These are phyloP conservation scores for Solanum stenotomum DNA, from an alignment of 257 asterid species.

Conservation along the genomic window DNA sequence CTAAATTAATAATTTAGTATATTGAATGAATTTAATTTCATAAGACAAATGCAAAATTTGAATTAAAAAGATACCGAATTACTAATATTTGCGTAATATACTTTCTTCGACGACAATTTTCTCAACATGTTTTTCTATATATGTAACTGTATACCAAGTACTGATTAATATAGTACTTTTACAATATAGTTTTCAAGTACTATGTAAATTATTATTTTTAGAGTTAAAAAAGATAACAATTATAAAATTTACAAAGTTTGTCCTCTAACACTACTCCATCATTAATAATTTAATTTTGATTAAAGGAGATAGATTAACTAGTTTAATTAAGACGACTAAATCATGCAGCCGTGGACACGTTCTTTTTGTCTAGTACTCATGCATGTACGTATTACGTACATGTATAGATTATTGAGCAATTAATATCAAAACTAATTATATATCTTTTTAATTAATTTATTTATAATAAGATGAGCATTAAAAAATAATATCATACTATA, in stretches of 20 bases:
- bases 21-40: background rate
- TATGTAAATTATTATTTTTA: background rate
- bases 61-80: too few relatives aligned
- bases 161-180: background rate
- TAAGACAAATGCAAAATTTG: too few relatives aligned
- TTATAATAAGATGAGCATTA: background rate
- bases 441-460: background rate
- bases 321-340: background rate
- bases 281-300: background rate
- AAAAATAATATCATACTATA: background rate
- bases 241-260: background rate
- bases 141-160: background rate
- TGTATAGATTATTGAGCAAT: background rate
- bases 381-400: constrained; percentile 15
- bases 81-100: background rate
- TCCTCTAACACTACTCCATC: background rate
- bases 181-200: background rate
- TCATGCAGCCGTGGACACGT: constrained; percentile 2
- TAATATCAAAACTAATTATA: background rate
- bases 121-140: background rate
- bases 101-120: background rate
- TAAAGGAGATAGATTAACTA: background rate
- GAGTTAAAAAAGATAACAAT: background rate
- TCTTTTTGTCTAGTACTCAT: background rate
- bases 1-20: too few relatives aligned